phyloP scores from a whole-genome alignment of 352 stramenopile genomes.

The Globisporangium okanoganense region DNA sequence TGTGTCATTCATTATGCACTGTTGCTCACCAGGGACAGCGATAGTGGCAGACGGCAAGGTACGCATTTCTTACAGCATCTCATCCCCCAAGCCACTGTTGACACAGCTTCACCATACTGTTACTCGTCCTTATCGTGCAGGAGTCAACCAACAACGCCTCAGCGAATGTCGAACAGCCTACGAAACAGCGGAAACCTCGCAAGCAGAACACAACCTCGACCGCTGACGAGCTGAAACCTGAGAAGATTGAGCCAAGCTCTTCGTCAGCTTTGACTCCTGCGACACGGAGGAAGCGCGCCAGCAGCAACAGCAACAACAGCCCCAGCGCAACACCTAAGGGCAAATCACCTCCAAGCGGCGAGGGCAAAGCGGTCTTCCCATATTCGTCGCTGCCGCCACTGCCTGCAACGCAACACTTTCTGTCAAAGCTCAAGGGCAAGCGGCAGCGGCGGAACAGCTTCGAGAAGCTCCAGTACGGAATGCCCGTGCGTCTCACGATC shows the following conservation, averaged over 20 bases:
- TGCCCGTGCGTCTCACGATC: constrained; percentile 49
- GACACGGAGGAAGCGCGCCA: neutral
- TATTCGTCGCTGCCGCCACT: constrained; percentile 27
- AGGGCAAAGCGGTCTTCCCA: neutral
- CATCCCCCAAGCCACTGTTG: neutral
- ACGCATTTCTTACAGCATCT: neutral
- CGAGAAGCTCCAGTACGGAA: constrained; percentile 43
- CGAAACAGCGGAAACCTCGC: neutral
- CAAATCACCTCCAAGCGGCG: neutral
- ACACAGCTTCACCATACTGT: neutral
- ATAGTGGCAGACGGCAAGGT: neutral
- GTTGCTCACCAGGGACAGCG: neutral
- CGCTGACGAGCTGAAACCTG: neutral
- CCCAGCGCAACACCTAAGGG: neutral
- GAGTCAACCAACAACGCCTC: neutral
- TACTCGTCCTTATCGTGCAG: neutral
- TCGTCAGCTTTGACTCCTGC: neutral
- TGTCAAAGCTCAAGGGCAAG: constrained; percentile 59
- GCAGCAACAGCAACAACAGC: neutral
- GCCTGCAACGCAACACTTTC: constrained; percentile 52
- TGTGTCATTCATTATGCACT: neutral
- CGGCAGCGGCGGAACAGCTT: constrained; percentile 28
- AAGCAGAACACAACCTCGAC: neutral
- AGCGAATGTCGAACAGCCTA: neutral
- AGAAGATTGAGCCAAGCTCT: neutral